phyloP scores from a whole-genome alignment of 2,329 filamentous ascomycete species.

The Cercospora sp. region DNA sequence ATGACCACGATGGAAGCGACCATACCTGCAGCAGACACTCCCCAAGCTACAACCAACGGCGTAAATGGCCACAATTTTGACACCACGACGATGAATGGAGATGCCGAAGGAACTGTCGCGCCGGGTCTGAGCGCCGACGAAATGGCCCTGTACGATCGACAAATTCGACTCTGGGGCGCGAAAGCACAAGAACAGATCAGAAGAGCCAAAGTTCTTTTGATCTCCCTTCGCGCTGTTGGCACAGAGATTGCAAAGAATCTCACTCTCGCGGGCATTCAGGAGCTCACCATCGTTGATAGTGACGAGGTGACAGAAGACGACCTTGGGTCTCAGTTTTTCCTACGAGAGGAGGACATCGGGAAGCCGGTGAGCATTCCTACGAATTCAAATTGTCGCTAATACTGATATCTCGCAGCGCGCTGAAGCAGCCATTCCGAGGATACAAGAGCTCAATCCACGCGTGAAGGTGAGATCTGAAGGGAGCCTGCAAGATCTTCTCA shows the following conservation, averaged over 20 bases:
- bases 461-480: slow-evolving; percentile 63
- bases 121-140: slow-evolving; percentile 65
- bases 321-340: slow-evolving; percentile 68
- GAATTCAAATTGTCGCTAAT: background rate
- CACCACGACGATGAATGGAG: slow-evolving; percentile 24
- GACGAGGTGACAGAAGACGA: slow-evolving; percentile 74
- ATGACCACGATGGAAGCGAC: background rate
- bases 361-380: slow-evolving; percentile 59
- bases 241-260: slow-evolving; percentile 98
- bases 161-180: slow-evolving; percentile 96
- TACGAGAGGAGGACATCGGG: slow-evolving; percentile 71
- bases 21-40: background rate
- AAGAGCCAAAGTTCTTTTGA: slow-evolving; percentile 82
- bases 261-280: slow-evolving; percentile 87
- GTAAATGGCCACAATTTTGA: slow-evolving; percentile 16
- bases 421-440: slow-evolving; percentile 71
- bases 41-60: slow-evolving; percentile 14
- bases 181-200: slow-evolving; percentile 88
- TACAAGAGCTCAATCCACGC: slow-evolving; percentile 85
- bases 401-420: slow-evolving; percentile 60
- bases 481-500: slow-evolving; percentile 60
- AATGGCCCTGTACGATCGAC: slow-evolving; percentile 93
- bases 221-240: slow-evolving; percentile 82
- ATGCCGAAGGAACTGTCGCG: slow-evolving; percentile 25
- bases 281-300: slow-evolving; percentile 84